These are phyloP conservation scores for Rubus parviflorus DNA, from an alignment of 306 rosid genomes.

Conservation along the genomic window DNA sequence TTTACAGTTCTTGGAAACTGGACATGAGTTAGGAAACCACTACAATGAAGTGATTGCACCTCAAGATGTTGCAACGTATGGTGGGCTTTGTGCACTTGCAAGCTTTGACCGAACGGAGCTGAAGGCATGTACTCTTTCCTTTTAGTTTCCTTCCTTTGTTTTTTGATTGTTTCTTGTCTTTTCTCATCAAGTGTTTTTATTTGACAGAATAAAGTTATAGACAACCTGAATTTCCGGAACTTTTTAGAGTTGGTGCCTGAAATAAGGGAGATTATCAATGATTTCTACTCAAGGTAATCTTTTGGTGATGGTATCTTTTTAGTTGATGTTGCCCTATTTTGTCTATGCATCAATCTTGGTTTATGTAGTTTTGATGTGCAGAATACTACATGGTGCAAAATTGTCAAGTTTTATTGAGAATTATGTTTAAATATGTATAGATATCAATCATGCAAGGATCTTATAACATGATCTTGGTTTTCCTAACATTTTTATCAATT, in stretches of 20 bases:
- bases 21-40: slow-evolving; percentile 71
- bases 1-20: slow-evolving; percentile 83
- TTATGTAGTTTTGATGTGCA: background rate
- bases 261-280: slow-evolving; percentile 92
- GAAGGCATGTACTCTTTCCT: slow-evolving; percentile 57
- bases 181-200: slow-evolving; percentile 30
- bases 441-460: background rate
- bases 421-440: background rate
- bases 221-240: slow-evolving; percentile 80
- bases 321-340: background rate
- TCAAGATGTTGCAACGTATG: slow-evolving; percentile 97
- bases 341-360: background rate
- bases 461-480: background rate
- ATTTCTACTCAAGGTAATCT: slow-evolving; percentile 87
- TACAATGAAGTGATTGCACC: slow-evolving; percentile 93
- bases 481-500: background rate
- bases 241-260: slow-evolving; percentile 97
- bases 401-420: background rate
- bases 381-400: background rate
- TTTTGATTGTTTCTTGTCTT: background rate
- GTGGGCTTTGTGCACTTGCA: slow-evolving; percentile 99
- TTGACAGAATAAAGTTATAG: slow-evolving; percentile 91
- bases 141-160: background rate
- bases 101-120: slow-evolving; percentile 88
- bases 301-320: background rate